phyloP scores from a whole-genome alignment of 495 filamentous ascomycete genomes.

The Podospora comata region DNA sequence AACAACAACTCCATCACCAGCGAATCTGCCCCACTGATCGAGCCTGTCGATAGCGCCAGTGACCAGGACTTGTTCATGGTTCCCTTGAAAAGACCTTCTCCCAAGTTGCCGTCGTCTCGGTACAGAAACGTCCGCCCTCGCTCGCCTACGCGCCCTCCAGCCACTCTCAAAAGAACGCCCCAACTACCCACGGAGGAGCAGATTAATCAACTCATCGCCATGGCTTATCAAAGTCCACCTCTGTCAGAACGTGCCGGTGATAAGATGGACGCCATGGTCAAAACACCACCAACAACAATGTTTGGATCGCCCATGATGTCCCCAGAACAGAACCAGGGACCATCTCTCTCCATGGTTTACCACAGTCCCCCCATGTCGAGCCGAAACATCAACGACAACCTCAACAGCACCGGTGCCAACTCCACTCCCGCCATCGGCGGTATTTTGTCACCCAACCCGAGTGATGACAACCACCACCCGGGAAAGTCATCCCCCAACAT shows the following conservation, averaged over 20 bases:
- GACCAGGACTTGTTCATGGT: slow-evolving; percentile 25
- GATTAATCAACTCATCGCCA: not conserved
- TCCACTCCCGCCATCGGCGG: not conserved
- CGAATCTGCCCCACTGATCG: slow-evolving; percentile 24
- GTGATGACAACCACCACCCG: not conserved
- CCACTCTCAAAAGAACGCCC: not conserved
- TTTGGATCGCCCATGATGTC: slow-evolving; percentile 16
- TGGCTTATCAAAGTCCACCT: slow-evolving; percentile 5
- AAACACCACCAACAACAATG: slow-evolving; percentile 12
- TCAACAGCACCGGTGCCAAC: not conserved
- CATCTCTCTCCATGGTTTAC: slow-evolving; percentile 10
- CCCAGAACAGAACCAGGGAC: slow-evolving; percentile 12
- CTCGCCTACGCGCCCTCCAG: slow-evolving; percentile 9
- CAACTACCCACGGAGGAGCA: not conserved
- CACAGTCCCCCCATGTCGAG: slow-evolving; percentile 18
- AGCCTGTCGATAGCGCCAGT: slow-evolving; percentile 19
- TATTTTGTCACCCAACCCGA: not conserved
- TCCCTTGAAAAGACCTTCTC: slow-evolving; percentile 22
- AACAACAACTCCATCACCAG: slow-evolving; percentile 22
- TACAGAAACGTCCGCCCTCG: slow-evolving; percentile 17
- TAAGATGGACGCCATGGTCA: not conserved
- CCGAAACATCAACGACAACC: slow-evolving; percentile 7
- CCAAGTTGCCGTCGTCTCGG: slow-evolving; percentile 9
- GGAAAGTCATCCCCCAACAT: not conserved
- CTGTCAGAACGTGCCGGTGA: not conserved